Conservation (phyloP, 495 filamentous ascomycete genomes). For the Amphirosellinia nigrospora region DNA sequence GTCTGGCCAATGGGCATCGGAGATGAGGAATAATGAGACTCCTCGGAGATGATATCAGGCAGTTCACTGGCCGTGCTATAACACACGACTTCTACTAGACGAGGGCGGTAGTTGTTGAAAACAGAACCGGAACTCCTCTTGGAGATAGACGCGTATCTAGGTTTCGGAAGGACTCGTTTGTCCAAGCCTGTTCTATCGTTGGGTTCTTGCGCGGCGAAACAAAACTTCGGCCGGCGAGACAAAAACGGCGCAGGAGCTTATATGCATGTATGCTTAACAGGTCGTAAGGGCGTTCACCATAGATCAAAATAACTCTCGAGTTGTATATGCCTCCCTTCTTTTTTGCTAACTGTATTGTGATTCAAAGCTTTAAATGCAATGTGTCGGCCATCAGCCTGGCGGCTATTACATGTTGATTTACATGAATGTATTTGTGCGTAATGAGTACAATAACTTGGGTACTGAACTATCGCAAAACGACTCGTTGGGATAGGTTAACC, state of each 20-base stretch:
- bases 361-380: background rate
- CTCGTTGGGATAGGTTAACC: background rate
- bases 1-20: background rate
- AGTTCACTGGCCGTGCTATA: background rate
- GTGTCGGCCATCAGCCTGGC: background rate
- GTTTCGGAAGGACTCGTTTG: background rate
- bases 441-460: too few species aligned
- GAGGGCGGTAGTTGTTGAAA: background rate
- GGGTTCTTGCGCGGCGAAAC: background rate
- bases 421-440: too few species aligned
- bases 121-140: background rate
- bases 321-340: background rate
- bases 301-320: conserved; percentile 9
- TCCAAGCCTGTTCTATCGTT: background rate
- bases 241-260: background rate
- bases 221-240: background rate
- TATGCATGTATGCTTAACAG: background rate
- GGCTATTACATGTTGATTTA: too few species aligned
- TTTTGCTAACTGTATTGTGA: background rate
- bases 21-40: background rate
- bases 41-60: background rate
- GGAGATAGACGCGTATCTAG: background rate
- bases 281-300: background rate
- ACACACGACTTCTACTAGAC: background rate
- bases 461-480: background rate